These are phyloP conservation scores for Fusarium tuaranense DNA, from an alignment of 2,329 filamentous ascomycete species.

Conservation along the genomic window DNA sequence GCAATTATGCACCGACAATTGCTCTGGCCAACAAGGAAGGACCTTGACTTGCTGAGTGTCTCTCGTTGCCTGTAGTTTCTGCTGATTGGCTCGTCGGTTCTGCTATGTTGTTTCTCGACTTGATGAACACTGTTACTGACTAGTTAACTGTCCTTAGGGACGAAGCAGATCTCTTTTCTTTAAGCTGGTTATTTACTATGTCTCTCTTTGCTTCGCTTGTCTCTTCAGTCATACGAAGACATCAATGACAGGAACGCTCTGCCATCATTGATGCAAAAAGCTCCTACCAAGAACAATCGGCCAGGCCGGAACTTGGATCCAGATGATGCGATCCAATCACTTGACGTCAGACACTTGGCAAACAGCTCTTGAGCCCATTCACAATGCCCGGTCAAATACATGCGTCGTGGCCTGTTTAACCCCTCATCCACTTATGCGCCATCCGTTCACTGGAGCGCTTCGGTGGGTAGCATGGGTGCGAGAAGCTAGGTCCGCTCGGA, in stretches of 20 bases:
- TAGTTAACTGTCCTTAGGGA: neutral
- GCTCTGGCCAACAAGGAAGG: neutral
- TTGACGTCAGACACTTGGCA: neutral
- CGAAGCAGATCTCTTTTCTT: neutral
- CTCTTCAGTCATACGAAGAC: neutral
- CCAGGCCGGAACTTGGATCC: neutral
- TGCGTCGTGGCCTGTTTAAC: conserved; percentile 4
- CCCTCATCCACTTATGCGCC: conserved; percentile 34
- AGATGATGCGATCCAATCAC: neutral
- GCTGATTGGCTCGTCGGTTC: neutral
- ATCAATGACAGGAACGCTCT: neutral
- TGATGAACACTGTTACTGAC: too few species aligned
- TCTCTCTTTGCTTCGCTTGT: neutral
- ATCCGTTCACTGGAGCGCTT: conserved; percentile 33
- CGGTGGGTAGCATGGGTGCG: conserved; percentile 20
- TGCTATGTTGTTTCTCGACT: neutral
- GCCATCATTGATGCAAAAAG: neutral
- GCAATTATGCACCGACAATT: neutral
- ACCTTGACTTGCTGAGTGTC: neutral
- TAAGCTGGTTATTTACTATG: neutral
- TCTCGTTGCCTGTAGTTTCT: neutral
- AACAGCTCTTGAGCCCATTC: neutral
- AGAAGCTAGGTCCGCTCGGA: conserved; percentile 3
- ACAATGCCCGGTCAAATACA: neutral
- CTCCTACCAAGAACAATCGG: neutral